Evolutionary conservation across 73 alveolate genomes (phyloP).

Genomic region (Paramecium biaurelia): DNA sequence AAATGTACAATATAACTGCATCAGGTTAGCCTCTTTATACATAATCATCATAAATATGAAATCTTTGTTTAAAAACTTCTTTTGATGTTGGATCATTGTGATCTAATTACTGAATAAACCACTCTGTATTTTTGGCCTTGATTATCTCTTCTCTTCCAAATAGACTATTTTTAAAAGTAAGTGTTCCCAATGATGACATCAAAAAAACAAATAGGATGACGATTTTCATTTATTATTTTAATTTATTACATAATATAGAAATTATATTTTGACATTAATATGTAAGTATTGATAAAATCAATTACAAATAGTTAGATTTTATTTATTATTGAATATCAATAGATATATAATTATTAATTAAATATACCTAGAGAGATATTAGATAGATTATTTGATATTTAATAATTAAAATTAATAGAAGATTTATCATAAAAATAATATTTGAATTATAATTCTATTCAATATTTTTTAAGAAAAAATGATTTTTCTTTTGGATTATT

Average conservation of each 20-base stretch:
- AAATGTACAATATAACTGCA: slow-evolving; percentile 70
- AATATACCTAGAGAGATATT: no score
- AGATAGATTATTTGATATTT: not conserved
- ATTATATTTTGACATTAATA: not conserved
- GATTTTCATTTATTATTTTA: not conserved
- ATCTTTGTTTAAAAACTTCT: slow-evolving; percentile 60
- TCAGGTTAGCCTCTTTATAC: slow-evolving; percentile 12
- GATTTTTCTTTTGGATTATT: not conserved
- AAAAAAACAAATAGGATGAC: not conserved
- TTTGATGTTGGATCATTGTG: slow-evolving; percentile 63
- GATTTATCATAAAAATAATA: not conserved
- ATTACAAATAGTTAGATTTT: not conserved
- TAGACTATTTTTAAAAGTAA: not conserved
- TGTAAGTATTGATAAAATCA: not conserved
- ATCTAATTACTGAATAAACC: slow-evolving; percentile 52
- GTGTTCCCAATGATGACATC: not conserved
- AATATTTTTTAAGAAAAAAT: not conserved
- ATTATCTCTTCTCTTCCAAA: not conserved
- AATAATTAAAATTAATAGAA: not conserved
- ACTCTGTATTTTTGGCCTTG: not conserved
- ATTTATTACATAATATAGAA: not conserved
- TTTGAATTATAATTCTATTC: not conserved
- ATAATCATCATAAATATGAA: slow-evolving; percentile 64
- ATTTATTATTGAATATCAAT: no score
- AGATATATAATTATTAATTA: no score